Base-by-base conservation (phyloP, 139 green algal genomes). In the Astrephomene gubernaculifera region DNA sequence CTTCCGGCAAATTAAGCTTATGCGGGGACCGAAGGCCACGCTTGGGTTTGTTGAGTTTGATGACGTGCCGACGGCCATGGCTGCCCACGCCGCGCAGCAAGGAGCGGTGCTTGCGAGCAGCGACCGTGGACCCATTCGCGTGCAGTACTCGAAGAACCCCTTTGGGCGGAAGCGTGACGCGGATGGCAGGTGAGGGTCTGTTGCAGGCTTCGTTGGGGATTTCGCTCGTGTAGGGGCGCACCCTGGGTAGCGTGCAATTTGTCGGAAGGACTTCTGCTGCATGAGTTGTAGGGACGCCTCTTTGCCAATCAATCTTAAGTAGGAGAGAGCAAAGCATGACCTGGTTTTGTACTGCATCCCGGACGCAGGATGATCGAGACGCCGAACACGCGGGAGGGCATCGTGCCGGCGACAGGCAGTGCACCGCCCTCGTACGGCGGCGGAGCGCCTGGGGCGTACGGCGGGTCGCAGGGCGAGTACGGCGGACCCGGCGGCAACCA, bases 131-230 rank as follows among this genome's bases (percentile, higher is more conserved):
- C 91, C 90, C 71, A 95, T 98, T 65, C 89, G 95, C n/a, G 94
- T 98, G 60, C 93, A 97, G 90, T 98, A 92, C 88, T 93, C 83
- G 75, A 97, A 97, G 71, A 98, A 98, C 86, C 95, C 95, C 1
- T 97, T 97, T 78, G 95, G 95, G 41, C 92, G 92, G 71, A 98
- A 98, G 90, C 89, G 94, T 1, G 95, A 98, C 72, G 67, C 73
- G 0, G 74, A 87, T 17, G 90, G 90, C 38, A 83, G 63, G 63
- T 83, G 41, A 21, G 38, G 49, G 14, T 25, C 49, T 57, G 49
- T 57, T 17, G 49, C 14, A 12, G 49, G 49, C n/a, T n/a, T n/a
- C n/a, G n/a, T n/a, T n/a, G n/a, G n/a, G n/a, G n/a, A n/a, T n/a
- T n/a, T n/a, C n/a, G n/a, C n/a, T n/a, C n/a, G n/a, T n/a, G n/a